Evolutionary conservation across 1,284 basidiomycete species (phyloP).

Genomic region (Tylopilus orsonianus): DNA sequence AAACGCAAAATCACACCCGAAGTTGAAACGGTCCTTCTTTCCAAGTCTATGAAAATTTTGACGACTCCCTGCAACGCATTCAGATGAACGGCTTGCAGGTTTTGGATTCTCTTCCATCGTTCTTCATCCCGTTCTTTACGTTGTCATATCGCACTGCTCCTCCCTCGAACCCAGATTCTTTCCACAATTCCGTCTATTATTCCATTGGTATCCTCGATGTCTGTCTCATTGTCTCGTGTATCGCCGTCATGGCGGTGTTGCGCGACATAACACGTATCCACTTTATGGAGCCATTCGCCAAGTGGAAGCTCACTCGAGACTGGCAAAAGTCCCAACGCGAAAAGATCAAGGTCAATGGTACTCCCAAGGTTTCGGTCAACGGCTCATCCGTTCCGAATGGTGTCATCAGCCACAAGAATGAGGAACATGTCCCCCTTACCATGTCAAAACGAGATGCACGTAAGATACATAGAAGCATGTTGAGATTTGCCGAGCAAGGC

Average conservation of each 20-base stretch:
- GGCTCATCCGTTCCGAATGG: slow-evolving; percentile 34
- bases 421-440: slow-evolving; percentile 18
- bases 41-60: slow-evolving; percentile 34
- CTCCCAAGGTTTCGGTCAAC: slow-evolving; percentile 32
- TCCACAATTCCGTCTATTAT: slow-evolving; percentile 66
- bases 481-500: slow-evolving; percentile 93
- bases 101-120: slow-evolving; percentile 49
- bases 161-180: slow-evolving; percentile 64
- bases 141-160: slow-evolving; percentile 69
- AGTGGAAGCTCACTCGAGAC: slow-evolving; percentile 64
- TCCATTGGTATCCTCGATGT: slow-evolving; percentile 68
- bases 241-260: slow-evolving; percentile 74
- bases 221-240: slow-evolving; percentile 71
- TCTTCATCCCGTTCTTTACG: slow-evolving; percentile 65
- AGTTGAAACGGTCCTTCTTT: slow-evolving; percentile 12
- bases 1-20: slow-evolving; percentile 29
- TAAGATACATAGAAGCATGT: slow-evolving; percentile 66
- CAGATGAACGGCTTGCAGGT: slow-evolving; percentile 39
- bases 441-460: slow-evolving; percentile 46
- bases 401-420: slow-evolving; percentile 17
- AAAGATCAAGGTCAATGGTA: slow-evolving; percentile 29
- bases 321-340: slow-evolving; percentile 35
- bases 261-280: slow-evolving; percentile 74
- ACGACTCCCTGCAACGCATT: slow-evolving; percentile 25
- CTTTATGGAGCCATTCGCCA: slow-evolving; percentile 77